Base-by-base conservation (phyloP, 495 filamentous ascomycete genomes). In the Daldinia grandis region DNA sequence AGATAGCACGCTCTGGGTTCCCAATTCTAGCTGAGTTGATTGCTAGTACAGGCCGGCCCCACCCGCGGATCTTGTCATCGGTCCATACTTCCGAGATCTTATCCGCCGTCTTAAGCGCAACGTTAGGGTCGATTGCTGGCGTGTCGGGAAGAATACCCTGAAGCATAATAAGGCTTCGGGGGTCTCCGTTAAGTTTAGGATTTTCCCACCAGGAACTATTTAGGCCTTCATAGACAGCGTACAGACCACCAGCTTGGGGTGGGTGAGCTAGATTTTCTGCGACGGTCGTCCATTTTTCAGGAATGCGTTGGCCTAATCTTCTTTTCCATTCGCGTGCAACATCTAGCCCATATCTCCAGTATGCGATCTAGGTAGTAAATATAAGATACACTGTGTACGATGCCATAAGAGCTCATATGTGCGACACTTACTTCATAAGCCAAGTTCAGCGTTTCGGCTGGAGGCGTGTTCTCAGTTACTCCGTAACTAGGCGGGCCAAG, bases 311-410 rank as follows among this genome's bases (percentile, higher is more conserved):
- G 24, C 60, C 64, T 49, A 80, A 74, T 3, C 73, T 64, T 15
- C 28, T 69, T 69, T 78, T 76, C 77, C 77, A 79, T 38, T 58
- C 37, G 0, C 58, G 62, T 2, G 76, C 77, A 24, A 81, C 67
- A 7, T 74, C 64, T 15, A 83, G 76, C 7, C 84, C 83, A 64
- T 85, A 85, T 14, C 80, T 71, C 84, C 84, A 86, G 58, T 83
- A 81, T 7, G 81, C 78, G 1, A 82, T 64, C 72, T 83, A 72
- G 28, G 72, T 69, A 0, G 40, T 17, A 5, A 49, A 15, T 31
- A 31, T 64, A 5, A 69, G 57, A n/a, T 8, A 9, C 5, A 12
- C 12, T 24, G 42, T 21, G 9, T 14, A 21, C 25, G n/a, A 35
- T 14, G 3, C 7, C 17, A 6, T 31, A 5, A 17, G 33, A 59